Evolutionary conservation across 208 protist genomes (phyloP).

Genomic region (Angomonas ambiguus): DNA sequence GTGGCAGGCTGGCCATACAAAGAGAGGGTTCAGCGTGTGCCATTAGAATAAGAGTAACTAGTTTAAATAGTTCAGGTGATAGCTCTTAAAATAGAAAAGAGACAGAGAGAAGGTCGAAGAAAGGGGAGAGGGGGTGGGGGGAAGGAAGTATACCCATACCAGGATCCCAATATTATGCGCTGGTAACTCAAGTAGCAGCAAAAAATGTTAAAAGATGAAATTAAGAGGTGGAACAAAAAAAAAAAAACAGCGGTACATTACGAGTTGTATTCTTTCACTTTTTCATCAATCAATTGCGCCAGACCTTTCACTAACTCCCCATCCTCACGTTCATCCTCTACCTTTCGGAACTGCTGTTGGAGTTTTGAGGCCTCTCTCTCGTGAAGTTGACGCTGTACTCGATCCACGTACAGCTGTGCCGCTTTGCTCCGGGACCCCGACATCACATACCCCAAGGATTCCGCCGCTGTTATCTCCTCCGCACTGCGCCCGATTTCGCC

Average conservation of each 20-base stretch:
- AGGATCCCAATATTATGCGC: no score
- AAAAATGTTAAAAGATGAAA: slow-evolving; percentile 1
- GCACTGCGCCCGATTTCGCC: slow-evolving; percentile 83
- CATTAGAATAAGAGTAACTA: not conserved
- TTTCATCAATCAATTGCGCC: slow-evolving; percentile 40
- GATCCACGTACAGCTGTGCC: slow-evolving; percentile 78
- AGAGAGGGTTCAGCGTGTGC: slow-evolving; percentile 33
- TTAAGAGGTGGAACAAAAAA: not conserved
- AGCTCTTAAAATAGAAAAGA: not conserved
- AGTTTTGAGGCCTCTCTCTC: slow-evolving; percentile 85
- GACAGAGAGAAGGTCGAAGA: not conserved
- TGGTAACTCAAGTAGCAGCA: no score
- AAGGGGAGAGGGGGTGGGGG: no score
- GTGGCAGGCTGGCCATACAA: slow-evolving; percentile 31
- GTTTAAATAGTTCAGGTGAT: not conserved
- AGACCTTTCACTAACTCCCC: slow-evolving; percentile 55
- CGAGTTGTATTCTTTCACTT: not conserved
- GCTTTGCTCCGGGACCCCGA: slow-evolving; percentile 82
- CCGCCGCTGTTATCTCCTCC: slow-evolving; percentile 68
- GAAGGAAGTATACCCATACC: no score
- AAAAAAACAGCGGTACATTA: not conserved
- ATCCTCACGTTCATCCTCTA: slow-evolving; percentile 82
- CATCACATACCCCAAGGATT: slow-evolving; percentile 89
- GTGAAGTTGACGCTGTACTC: slow-evolving; percentile 86
- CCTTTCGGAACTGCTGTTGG: slow-evolving; percentile 82